Evolutionary conservation across 495 filamentous ascomycete species (phyloP).

Genomic region (Lepidopterella palustris): DNA sequence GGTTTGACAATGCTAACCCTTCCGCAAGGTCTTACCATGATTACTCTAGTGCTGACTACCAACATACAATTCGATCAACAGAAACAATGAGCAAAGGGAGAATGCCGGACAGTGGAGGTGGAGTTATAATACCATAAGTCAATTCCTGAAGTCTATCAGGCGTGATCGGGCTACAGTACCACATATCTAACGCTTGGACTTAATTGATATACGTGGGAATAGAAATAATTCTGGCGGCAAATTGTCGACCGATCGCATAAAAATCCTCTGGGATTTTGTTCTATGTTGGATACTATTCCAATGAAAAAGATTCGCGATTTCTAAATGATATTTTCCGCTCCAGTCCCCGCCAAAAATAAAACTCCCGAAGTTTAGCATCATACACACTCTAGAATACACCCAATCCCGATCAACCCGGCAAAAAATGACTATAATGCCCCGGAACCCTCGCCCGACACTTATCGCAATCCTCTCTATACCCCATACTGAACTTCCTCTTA

Average conservation of each 20-base stretch:
- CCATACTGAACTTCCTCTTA: conserved; percentile 72
- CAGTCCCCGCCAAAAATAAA: neutral
- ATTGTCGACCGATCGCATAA: neutral
- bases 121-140: no score
- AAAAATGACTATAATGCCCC: conserved; percentile 81
- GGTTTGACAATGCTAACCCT: no score
- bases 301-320: neutral
- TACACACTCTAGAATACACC: neutral
- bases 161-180: no score
- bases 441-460: conserved; percentile 75
- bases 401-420: conserved; percentile 16
- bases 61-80: no score
- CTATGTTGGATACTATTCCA: neutral
- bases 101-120: no score
- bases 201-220: no score
- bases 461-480: conserved; percentile 77
- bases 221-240: neutral
- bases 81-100: no score
- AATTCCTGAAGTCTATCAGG: no score
- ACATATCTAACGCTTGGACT: no score
- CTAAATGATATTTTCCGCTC: neutral
- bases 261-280: neutral
- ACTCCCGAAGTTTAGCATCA: neutral
- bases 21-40: no score
- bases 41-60: no score